Conservation (phyloP, 106 monocot genomes). For the Iris macrosiphon region DNA sequence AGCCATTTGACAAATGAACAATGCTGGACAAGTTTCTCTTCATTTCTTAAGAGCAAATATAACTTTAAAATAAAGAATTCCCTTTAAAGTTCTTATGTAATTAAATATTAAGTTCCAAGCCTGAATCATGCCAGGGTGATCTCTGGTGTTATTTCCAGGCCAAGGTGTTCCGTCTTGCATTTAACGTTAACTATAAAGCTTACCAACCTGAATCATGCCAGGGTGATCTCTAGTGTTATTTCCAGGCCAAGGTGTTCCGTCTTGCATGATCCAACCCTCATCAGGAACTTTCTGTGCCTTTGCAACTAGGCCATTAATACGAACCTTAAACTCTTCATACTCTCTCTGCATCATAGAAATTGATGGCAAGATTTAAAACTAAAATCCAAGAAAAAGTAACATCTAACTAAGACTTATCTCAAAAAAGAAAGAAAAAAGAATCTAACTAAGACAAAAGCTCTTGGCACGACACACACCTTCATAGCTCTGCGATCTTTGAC, state of each 20-base stretch:
- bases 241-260: no score
- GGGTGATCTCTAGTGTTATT: no score
- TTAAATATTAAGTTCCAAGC: conserved; percentile 15
- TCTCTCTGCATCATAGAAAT: conserved; percentile 26
- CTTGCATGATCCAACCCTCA: conserved; percentile 19
- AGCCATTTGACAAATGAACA: no score
- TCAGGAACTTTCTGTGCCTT: conserved; percentile 42
- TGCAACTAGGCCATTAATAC: conserved; percentile 39
- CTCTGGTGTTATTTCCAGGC: conserved; percentile 51
- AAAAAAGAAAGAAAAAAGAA: no score
- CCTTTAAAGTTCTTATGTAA: background rate
- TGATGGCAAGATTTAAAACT: background rate
- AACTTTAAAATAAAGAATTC: no score
- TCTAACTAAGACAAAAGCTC: background rate
- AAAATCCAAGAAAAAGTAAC: background rate
- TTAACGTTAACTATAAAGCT: no score
- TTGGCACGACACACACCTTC: conserved; percentile 29
- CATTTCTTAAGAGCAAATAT: no score
- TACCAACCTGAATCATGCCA: no score
- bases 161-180: conserved; percentile 52
- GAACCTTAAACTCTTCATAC: conserved; percentile 54
- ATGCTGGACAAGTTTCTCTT: no score
- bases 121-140: conserved; percentile 70
- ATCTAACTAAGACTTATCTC: no score
- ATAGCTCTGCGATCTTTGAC: conserved; percentile 48